Conservation (phyloP, 192 early-diverging fungal genomes). For the Linnemannia zychae region DNA sequence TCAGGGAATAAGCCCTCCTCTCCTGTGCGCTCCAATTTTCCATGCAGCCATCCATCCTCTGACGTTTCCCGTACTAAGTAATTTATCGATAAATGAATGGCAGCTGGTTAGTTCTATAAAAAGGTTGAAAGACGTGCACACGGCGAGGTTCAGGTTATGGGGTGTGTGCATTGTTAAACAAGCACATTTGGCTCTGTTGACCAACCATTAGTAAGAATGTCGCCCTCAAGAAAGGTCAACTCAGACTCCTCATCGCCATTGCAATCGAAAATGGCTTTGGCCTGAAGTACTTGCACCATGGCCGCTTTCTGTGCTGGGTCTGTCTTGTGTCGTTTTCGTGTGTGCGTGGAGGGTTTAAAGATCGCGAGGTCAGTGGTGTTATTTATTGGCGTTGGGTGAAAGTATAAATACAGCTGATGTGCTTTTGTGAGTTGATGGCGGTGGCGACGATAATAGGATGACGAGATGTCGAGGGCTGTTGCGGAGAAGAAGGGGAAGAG, state of each 20-base stretch:
- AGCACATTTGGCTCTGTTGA: neutral
- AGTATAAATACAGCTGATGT: neutral
- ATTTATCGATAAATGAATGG: neutral
- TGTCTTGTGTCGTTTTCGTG: neutral
- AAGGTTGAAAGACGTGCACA: neutral
- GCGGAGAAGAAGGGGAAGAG: neutral
- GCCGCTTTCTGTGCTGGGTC: neutral
- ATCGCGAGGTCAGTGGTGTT: neutral
- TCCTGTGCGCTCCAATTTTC: constrained; percentile 59
- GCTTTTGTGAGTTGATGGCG: neutral
- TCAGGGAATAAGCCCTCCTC: constrained; percentile 69
- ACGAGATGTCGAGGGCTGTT: neutral
- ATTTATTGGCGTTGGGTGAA: neutral
- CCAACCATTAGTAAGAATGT: constrained; percentile 64
- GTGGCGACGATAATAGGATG: neutral
- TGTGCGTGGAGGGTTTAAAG: neutral
- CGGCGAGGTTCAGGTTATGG: neutral
- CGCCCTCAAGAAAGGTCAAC: constrained; percentile 68
- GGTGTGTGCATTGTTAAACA: neutral
- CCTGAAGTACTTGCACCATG: constrained; percentile 46
- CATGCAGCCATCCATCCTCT: constrained; percentile 72
- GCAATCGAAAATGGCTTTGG: constrained; percentile 72
- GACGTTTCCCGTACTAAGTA: constrained; percentile 55
- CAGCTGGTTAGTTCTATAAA: neutral
- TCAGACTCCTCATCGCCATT: constrained; percentile 68